These are phyloP conservation scores for Fusarium sp. DNA, from an alignment of 2,329 filamentous ascomycete species.

Conservation along the genomic window DNA sequence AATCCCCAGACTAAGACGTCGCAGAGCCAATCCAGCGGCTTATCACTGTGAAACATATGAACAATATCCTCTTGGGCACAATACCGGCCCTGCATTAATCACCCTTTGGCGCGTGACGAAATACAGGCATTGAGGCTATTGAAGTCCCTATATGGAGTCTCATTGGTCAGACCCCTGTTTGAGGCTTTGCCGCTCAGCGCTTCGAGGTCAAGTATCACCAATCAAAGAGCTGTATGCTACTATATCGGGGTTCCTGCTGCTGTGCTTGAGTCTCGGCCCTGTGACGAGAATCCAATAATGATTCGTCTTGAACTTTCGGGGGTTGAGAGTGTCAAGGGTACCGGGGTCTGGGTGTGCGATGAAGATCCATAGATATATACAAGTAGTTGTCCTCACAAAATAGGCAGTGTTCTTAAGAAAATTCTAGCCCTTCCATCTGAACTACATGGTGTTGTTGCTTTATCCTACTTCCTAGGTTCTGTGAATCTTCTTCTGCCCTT, in stretches of 20 bases:
- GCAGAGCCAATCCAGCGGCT: slow-evolving; percentile 41
- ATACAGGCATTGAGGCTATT: slow-evolving; percentile 26
- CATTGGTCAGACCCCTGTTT: slow-evolving; percentile 49
- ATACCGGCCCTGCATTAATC: slow-evolving; percentile 44
- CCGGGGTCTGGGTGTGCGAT: slow-evolving; percentile 33
- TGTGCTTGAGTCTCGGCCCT: slow-evolving; percentile 39
- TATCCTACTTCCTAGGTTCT: slow-evolving; percentile 36
- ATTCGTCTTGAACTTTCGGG: slow-evolving; percentile 27
- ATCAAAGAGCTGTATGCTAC: slow-evolving; percentile 41
- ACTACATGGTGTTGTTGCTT: slow-evolving; percentile 23
- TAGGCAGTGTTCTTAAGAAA: slow-evolving; percentile 1
- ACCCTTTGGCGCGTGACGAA: slow-evolving; percentile 46
- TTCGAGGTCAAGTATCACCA: slow-evolving; percentile 48
- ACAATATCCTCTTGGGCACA: slow-evolving; percentile 22
- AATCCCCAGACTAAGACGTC: slow-evolving; percentile 23
- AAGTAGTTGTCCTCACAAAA: slow-evolving; percentile 37
- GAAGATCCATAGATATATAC: slow-evolving; percentile 43
- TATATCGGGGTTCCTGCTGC: slow-evolving; percentile 30
- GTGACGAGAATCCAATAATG: slow-evolving; percentile 40
- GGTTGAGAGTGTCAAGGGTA: slow-evolving; percentile 34
- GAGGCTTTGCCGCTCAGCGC: slow-evolving; percentile 47
- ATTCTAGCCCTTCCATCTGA: slow-evolving; percentile 5
- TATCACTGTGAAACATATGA: slow-evolving; percentile 34
- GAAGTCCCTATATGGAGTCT: slow-evolving; percentile 12
- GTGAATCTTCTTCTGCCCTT: slow-evolving; percentile 30